Conservation (phyloP, 2,329 filamentous ascomycete genomes). For the Alternaria triticimaculans region DNA sequence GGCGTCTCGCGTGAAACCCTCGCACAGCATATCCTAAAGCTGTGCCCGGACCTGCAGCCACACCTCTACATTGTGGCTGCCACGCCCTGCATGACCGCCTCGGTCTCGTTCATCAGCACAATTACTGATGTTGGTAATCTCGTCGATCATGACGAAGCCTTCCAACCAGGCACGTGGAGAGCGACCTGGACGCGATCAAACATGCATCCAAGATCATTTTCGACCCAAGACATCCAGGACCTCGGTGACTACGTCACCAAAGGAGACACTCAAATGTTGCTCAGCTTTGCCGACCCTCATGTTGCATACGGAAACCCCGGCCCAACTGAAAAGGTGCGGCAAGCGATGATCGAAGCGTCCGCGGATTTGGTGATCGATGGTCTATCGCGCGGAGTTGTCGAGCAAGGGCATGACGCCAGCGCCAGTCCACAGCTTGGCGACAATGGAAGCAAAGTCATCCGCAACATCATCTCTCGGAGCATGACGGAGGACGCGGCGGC, state of each 20-base stretch:
- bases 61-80: slow-evolving; percentile 14
- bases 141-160: slow-evolving; percentile 14
- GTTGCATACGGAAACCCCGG: slow-evolving; percentile 7
- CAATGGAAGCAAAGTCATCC: slow-evolving; percentile 1
- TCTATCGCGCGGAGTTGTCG: not conserved
- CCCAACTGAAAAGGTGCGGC: slow-evolving; percentile 9
- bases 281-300: slow-evolving; percentile 15
- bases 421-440: not conserved
- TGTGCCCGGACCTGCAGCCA: slow-evolving; percentile 1
- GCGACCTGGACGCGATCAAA: slow-evolving; percentile 8
- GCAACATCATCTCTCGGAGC: slow-evolving; percentile 6
- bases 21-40: slow-evolving; percentile 11
- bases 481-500: slow-evolving; percentile 1
- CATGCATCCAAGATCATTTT: slow-evolving; percentile 15
- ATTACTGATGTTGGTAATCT: slow-evolving; percentile 12
- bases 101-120: slow-evolving; percentile 10
- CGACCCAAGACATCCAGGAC: slow-evolving; percentile 10
- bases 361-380: slow-evolving; percentile 9
- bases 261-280: not conserved
- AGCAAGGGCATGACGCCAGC: not conserved
- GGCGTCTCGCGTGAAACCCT: slow-evolving; percentile 13
- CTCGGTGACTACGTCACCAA: not conserved
- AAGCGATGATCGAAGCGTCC: slow-evolving; percentile 8
- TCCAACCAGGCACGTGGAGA: slow-evolving; percentile 5
- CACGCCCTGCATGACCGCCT: slow-evolving; percentile 10